Conservation (phyloP, 2,329 filamentous ascomycete species). For the Alternaria longipes region DNA sequence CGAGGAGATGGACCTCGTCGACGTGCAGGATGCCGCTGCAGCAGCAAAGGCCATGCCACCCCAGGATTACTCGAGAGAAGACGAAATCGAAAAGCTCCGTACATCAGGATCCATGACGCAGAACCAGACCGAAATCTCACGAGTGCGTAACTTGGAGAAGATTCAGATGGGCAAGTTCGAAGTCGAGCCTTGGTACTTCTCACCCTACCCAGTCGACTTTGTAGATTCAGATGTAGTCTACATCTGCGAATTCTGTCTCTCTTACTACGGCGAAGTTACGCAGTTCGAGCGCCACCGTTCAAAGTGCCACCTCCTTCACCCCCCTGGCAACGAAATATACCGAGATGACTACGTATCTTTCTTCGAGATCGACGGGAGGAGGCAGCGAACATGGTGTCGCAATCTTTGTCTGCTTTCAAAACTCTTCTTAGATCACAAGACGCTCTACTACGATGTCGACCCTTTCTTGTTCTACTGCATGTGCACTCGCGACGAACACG, state of each 20-base stretch:
- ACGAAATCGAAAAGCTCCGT: constrained; percentile 95
- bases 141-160: constrained; percentile 92
- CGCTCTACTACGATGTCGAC: constrained; percentile 99
- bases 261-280: constrained; percentile 84
- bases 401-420: constrained; percentile 95
- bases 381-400: constrained; percentile 95
- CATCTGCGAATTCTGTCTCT: constrained; percentile 96
- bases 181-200: constrained; percentile 98
- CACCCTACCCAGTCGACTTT: constrained; percentile 90
- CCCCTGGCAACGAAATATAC: constrained; percentile 98
- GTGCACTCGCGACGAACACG: constrained; percentile 86
- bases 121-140: constrained; percentile 94
- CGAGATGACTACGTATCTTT: constrained; percentile 93
- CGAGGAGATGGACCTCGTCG: constrained; percentile 61
- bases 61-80: constrained; percentile 75
- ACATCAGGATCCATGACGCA: constrained; percentile 98
- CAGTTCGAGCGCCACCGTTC: constrained; percentile 84
- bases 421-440: constrained; percentile 97
- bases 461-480: constrained; percentile 99
- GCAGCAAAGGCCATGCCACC: constrained; percentile 62
- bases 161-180: constrained; percentile 94
- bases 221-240: constrained; percentile 89
- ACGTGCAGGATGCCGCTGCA: constrained; percentile 62
- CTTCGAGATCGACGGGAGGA: constrained; percentile 94
- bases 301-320: constrained; percentile 91